Conservation (phyloP, 495 filamentous ascomycete species). For the Podospora sp. region DNA sequence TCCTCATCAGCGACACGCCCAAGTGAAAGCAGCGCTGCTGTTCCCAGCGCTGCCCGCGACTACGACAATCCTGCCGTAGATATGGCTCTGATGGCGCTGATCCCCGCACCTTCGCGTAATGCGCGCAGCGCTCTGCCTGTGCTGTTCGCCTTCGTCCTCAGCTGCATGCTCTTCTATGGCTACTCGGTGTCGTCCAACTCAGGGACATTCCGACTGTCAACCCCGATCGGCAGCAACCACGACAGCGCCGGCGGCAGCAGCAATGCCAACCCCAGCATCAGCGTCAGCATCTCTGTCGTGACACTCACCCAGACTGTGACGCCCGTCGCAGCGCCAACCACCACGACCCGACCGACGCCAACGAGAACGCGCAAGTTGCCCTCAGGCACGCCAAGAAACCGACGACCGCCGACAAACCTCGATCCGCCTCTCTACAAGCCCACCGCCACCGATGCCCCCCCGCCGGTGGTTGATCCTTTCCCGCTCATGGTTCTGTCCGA, state of each 20-base stretch:
- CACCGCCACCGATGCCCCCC: conserved; percentile 32
- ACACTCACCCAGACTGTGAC: neutral
- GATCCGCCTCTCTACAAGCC: conserved; percentile 41
- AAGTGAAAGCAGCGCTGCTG: neutral
- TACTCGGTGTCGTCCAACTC: conserved; percentile 25
- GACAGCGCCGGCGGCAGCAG: neutral
- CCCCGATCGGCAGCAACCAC: conserved; percentile 25
- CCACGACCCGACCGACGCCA: neutral
- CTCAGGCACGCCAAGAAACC: neutral
- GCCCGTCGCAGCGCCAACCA: neutral
- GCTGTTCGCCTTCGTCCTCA: conserved; percentile 14
- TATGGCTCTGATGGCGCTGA: neutral
- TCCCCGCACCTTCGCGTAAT: neutral
- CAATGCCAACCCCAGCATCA: neutral
- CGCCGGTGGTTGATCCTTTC: conserved; percentile 40
- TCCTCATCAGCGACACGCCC: neutral
- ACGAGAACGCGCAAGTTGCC: neutral
- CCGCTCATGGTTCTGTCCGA: conserved; percentile 32
- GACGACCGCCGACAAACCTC: conserved; percentile 32
- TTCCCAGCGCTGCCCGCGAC: neutral
- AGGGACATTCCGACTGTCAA: conserved; percentile 29
- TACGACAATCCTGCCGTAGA: neutral
- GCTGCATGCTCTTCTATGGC: conserved; percentile 27
- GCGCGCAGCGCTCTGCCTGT: conserved; percentile 2
- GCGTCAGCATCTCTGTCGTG: neutral